phyloP scores from a whole-genome alignment of 2,329 filamentous ascomycete genomes.

The Pseudocercospora pini-densiflorae region DNA sequence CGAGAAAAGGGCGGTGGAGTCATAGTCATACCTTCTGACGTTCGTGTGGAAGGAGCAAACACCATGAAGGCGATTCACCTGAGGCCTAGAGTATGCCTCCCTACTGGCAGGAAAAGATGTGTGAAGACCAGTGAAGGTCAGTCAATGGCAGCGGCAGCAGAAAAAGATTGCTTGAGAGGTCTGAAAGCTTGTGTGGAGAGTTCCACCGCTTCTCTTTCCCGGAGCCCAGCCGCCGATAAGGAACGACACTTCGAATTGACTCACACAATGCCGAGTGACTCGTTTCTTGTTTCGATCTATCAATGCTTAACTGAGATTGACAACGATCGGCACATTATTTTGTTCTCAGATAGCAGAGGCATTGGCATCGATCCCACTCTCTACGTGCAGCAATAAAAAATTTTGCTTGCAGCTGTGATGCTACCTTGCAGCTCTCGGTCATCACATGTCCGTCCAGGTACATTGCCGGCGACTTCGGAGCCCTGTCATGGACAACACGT shows the following conservation, averaged over 20 bases:
- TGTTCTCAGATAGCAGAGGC: too few species aligned
- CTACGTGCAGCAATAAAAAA: not conserved
- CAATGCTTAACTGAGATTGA: too few species aligned
- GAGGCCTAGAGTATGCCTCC: not conserved
- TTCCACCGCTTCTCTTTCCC: not conserved
- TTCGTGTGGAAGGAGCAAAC: constrained; percentile 57
- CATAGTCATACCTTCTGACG: constrained; percentile 55
- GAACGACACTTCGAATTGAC: constrained; percentile 2
- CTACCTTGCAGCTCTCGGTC: not conserved
- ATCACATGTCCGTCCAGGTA: not conserved
- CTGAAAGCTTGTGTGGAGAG: not conserved
- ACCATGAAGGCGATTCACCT: constrained; percentile 42
- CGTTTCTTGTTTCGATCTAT: not conserved
- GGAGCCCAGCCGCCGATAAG: not conserved
- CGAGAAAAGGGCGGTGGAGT: constrained; percentile 7
- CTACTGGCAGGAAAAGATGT: not conserved
- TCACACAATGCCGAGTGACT: not conserved
- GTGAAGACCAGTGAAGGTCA: constrained; percentile 6
- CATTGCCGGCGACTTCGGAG: not conserved
- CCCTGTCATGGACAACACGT: too few species aligned
- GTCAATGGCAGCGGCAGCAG: not conserved
- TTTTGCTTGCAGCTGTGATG: not conserved
- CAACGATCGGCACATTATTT: too few species aligned
- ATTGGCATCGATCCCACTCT: not conserved
- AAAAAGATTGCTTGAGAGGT: not conserved